These are phyloP conservation scores for Protomyces inouyei DNA, from an alignment of 1,139 yeast species.

Conservation along the genomic window DNA sequence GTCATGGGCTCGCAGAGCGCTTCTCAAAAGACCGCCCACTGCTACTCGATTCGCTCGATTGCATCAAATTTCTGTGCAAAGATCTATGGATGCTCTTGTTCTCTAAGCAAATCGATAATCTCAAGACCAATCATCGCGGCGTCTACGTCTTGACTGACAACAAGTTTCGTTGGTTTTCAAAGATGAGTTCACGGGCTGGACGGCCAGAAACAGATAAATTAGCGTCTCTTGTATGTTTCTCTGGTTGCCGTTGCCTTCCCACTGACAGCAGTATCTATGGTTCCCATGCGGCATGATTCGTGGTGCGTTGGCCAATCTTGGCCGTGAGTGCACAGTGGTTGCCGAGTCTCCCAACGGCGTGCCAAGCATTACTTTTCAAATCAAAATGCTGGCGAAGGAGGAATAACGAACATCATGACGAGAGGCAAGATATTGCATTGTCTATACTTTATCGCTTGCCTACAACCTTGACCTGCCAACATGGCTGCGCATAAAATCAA, in stretches of 20 bases:
- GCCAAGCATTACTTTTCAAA: slow-evolving; percentile 68
- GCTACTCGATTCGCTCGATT: slow-evolving; percentile 60
- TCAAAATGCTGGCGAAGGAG: slow-evolving; percentile 47
- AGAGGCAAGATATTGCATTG: background rate
- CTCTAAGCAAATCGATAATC: slow-evolving; percentile 83
- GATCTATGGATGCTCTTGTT: slow-evolving; percentile 81
- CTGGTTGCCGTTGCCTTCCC: background rate
- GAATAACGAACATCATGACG: slow-evolving; percentile 14
- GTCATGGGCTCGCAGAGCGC: slow-evolving; percentile 63
- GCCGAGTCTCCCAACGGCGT: slow-evolving; percentile 38
- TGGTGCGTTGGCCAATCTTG: slow-evolving; percentile 70
- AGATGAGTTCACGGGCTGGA: slow-evolving; percentile 53
- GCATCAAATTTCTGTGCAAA: slow-evolving; percentile 86
- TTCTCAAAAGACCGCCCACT: slow-evolving; percentile 56
- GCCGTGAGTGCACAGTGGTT: slow-evolving; percentile 36
- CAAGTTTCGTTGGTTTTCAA: slow-evolving; percentile 52
- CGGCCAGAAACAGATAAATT: background rate
- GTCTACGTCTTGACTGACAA: slow-evolving; percentile 75
- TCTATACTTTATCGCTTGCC: too few species aligned
- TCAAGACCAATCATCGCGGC: slow-evolving; percentile 78
- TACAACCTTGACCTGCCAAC: too few species aligned
- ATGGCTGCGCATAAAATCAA: background rate
- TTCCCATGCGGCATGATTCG: slow-evolving; percentile 80
- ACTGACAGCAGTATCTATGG: slow-evolving; percentile 49
- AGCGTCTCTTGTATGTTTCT: background rate